Percentiles rank a stretch among this genome's conserved stretches.
These are phyloP conservation scores for Aspergillus sp. DNA, from an alignment of 2,329 filamentous ascomycete species.

Conservation along the genomic window DNA sequence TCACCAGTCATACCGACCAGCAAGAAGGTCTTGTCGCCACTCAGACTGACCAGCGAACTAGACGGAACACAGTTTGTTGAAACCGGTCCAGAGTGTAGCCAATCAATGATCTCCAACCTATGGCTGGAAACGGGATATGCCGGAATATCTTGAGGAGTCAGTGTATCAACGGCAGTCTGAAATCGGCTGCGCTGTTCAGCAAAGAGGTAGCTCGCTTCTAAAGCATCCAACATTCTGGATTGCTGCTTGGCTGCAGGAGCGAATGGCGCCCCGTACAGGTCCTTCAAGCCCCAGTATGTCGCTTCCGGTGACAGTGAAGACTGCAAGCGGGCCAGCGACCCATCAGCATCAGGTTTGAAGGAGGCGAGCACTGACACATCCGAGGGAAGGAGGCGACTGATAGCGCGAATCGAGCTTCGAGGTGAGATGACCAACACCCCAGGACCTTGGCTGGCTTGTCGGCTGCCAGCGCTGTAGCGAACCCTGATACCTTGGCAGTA, in stretches of 20 bases:
- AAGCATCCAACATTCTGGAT: not conserved
- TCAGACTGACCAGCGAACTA: constrained; percentile 7
- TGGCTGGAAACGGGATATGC: not conserved
- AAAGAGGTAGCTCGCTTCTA: not conserved
- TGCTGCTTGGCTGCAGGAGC: no score
- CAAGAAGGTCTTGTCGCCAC: constrained; percentile 21
- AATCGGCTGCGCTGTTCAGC: not conserved
- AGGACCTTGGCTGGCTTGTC: not conserved
- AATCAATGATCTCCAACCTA: not conserved
- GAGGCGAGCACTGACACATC: constrained; percentile 1
- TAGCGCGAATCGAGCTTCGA: not conserved
- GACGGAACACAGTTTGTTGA: not conserved
- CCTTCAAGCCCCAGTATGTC: not conserved
- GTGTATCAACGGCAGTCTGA: not conserved
- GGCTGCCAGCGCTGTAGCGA: constrained; percentile 23
- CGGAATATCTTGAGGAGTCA: not conserved
- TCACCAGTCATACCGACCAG: constrained; percentile 26
- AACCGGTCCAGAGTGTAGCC: not conserved
- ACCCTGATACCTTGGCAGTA: not conserved
- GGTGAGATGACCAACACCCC: not conserved
- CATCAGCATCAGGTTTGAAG: constrained; percentile 1
- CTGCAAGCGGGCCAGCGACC: not conserved
- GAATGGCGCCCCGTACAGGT: not conserved
- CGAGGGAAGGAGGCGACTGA: constrained; percentile 4
- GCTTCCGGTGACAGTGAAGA: not conserved